Evolutionary conservation across 768 basidiomycete species (phyloP), one percentile per base, ranked within the genome.

Genomic region (Phanerochaete carnosa): DNA sequence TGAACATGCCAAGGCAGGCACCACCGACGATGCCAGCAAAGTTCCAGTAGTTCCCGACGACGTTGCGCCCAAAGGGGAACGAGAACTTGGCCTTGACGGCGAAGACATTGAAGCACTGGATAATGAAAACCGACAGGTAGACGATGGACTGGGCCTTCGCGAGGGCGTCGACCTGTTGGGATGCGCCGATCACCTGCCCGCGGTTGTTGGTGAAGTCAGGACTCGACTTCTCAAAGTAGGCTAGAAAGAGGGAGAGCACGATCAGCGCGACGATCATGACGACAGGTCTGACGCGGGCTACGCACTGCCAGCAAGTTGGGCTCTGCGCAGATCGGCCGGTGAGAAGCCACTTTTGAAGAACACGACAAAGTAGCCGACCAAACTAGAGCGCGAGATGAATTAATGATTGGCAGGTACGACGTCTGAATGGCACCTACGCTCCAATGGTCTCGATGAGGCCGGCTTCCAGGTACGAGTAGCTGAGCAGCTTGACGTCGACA

Each of bases 51-150:
- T 89, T 89, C 49, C 79, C 75, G 53, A 88, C 69, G 43, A 80
- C 75, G 30, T 76, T 77, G 50, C 71, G 76, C 54, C 87, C 86
- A 73, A 89, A 88, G n/a, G 87, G 87, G 71, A 79, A 82, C 11
- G 78, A 76, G 66, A 87, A 80, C 60, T 77, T 80, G 29, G 86
- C 85, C 74, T 87, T 88, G 33, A 88, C 86, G 0, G 85, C 85
- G 64, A 86, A 87, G 30, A 87, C 86, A 65, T 88, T 88, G 76
- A 87, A 88, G 69, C 85, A 87, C 68, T 87, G 87, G 16, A 76
- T 79, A 63, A 88, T 85, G 75, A 87, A 87, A 33, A 89, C 77
- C 3, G 83, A 83, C n/a, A 87, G 75, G 66, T 86, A 88, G 39
- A 84, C 81, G 28, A 89, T 87, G 0, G 83, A 83, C 68, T 88